phyloP scores from a whole-genome alignment of 2,329 filamentous ascomycete species.

The Scopulariopsis brevicaulis region DNA sequence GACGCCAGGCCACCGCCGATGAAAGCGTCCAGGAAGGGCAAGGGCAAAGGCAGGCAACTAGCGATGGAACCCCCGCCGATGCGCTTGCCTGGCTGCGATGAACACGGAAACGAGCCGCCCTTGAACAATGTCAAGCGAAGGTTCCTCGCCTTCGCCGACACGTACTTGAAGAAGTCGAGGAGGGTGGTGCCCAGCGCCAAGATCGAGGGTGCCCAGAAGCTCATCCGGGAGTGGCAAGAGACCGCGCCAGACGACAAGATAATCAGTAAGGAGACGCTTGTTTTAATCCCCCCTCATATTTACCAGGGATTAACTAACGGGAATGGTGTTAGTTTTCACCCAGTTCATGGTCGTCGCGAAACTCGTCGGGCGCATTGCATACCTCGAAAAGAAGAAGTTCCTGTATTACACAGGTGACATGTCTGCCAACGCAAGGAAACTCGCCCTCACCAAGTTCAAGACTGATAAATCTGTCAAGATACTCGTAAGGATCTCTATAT shows the following conservation, averaged over 20 bases:
- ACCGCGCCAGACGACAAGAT: constrained; percentile 23
- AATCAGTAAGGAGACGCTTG: constrained; percentile 16
- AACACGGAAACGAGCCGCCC: not conserved
- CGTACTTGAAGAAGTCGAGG: not conserved
- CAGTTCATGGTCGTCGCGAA: constrained; percentile 19
- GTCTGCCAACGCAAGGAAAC: not conserved
- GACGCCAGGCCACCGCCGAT: too few species aligned
- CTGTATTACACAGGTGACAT: constrained; percentile 23
- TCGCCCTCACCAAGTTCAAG: constrained; percentile 12
- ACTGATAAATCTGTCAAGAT: constrained; percentile 11
- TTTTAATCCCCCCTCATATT: too few species aligned
- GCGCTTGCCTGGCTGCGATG: not conserved
- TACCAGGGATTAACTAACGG: not conserved
- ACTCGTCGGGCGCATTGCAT: constrained; percentile 23
- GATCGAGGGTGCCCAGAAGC: constrained; percentile 15
- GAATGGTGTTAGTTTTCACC: constrained; percentile 17
- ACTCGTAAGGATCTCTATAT: constrained; percentile 14
- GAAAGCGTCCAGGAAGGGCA: not conserved
- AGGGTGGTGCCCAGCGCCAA: constrained; percentile 16
- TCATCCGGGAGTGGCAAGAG: constrained; percentile 13
- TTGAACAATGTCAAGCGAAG: not conserved
- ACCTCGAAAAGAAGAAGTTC: constrained; percentile 17
- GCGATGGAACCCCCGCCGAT: not conserved
- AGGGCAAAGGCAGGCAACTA: not conserved
- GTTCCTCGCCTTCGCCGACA: not conserved